Evolutionary conservation across 495 filamentous ascomycete species (phyloP), one percentile per base, ranked within the genome.

Genomic region (Neurospora cerealis): DNA sequence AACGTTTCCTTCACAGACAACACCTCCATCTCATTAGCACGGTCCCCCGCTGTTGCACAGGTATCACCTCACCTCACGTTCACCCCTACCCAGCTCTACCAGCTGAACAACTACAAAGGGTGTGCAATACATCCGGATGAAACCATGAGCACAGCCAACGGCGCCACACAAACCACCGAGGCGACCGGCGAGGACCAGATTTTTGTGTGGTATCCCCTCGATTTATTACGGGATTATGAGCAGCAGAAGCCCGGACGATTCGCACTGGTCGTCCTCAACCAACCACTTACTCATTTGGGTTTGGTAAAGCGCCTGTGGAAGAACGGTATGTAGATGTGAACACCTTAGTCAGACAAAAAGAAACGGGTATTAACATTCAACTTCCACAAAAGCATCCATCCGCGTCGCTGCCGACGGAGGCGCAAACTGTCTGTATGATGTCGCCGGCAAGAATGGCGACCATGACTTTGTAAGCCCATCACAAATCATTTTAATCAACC

Each of bases 341-440:
- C 34, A 1, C 3, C 17, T 6, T 5, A 24, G 40, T n/a, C 9
- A 11, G 34, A 69, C 15, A 4, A 19, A 28, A 60, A 72, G 36
- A 17, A 28, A 41, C 32, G 54, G 28, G 15, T 34, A 32, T 21
- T 69, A 39, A 54, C 44, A 36, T 46, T 28, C 34, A 46, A 19
- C 66, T 24, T 48, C 0, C 10, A 11, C 69, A 32, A 69, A 48
- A 92, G 90, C 91, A 69, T 80, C 80, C 24, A 83, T 86, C 44
- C 87, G 85, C 8, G 82, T 97, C 70, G 96, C 92, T 75, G 96
- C 93, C 36, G 96, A 99, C 84, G 96, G 96, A 42, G 96, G 93
- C 34, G 94, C 94, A 62, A 98, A 99, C 81, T 85, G 87, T 15
- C 85, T 97, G 40, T 89, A 91, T 74, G 89, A 94, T 69, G 81